Base-by-base conservation (phyloP, 2,329 filamentous ascomycete species). In the Knoxdaviesia capensis region DNA sequence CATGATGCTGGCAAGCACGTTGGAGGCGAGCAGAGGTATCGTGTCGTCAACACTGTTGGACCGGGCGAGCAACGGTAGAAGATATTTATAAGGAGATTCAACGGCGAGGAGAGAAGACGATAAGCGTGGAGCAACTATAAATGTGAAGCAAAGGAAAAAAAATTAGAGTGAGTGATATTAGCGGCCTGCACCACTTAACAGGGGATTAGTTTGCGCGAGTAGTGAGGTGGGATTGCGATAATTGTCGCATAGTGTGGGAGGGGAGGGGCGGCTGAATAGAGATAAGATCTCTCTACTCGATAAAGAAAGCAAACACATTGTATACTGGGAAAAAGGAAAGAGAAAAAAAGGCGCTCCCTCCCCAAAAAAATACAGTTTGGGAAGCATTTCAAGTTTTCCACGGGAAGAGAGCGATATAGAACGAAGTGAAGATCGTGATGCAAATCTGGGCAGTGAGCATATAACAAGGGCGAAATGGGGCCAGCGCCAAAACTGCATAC, bases 1-100 rank as follows among this genome's bases (percentile, higher is more conserved):
- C 53, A 94, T 77, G 41, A 98, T 71, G 46, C 69, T 80, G 41
- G 85, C 77, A 44, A 98, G 71, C 43, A 93, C 84, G 40, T 83
- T 83, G 31, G 90, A 88, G 8, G 88, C 81, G 50, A 98, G 79
- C 39, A 98, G 70, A 9, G 88, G 85, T 48, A 94, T 85, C 28
- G 82, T 75, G 54, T 94, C 87, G 54, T 78, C 74, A 49, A 68
- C 54, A 50, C 68, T 71, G 61, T 83, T 84, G 41, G 80, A 79
- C 57, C 85, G 88, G 41, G 71, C 71, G 40, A 92, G 81, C 48
- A 93, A 76, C 52, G 80, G 85, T 50, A 96, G 67, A 51, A 94
- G 77, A 48, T 86, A 79, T 48, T 80, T 71, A 60, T 92, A 90
- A 36, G 86, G 81, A 58, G 88, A 72, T 49, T 75, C 65, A 50